Evolutionary conservation across 352 stramenopile species (phyloP), one percentile per base, ranked within the genome.

Genomic region (Globisporangium cederbergense): DNA sequence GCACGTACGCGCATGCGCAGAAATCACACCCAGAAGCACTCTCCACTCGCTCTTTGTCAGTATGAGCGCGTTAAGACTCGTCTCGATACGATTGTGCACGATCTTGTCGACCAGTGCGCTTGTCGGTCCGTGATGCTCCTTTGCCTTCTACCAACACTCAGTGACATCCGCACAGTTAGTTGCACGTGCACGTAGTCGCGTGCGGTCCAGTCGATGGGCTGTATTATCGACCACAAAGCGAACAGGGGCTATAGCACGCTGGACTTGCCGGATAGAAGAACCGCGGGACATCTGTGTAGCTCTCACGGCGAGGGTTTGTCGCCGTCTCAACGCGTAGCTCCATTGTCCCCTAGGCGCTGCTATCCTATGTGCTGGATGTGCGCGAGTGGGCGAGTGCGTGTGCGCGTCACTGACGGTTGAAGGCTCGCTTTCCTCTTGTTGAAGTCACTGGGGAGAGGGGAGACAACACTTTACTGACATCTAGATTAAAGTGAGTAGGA

Each of bases 191-290:
- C 34, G 34, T 40, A 40, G 34, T 10, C 34, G 34, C 34, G 34
- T 10, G 34, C 8, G 25, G 25, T 28, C 34, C 34, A 40, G 11
- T 40, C 34, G 34, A 40, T 40, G 7, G 11, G 11, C 34, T 40
- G 8, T 10, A 40, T 10, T 8, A 10, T 10, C 11, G 11, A 8
- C 8, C 8, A 11, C 11, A 57, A 28, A 30, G 6, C 6, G 7
- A 3, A 52, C n/a, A 7, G 4, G 18, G 30, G 2, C 13, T 13
- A 28, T 28, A 28, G 4, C 42, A 32, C 30, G 51, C 51, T 61
- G 28, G 13, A 72, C 63, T 43, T 58, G 78, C 74, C 13, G 73
- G 67, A 42, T 71, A 83, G 50, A 84, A 88, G 66, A 88, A 86
- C 4, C 71, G 71, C 34, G 79, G 76, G 60, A 88, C 75, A 50